A percentile compares a stretch with the other conserved stretches of the same genome.
These are phyloP conservation scores for Aspergillus phoenicis DNA, from an alignment of 2,329 filamentous ascomycete genomes.

Conservation along the genomic window DNA sequence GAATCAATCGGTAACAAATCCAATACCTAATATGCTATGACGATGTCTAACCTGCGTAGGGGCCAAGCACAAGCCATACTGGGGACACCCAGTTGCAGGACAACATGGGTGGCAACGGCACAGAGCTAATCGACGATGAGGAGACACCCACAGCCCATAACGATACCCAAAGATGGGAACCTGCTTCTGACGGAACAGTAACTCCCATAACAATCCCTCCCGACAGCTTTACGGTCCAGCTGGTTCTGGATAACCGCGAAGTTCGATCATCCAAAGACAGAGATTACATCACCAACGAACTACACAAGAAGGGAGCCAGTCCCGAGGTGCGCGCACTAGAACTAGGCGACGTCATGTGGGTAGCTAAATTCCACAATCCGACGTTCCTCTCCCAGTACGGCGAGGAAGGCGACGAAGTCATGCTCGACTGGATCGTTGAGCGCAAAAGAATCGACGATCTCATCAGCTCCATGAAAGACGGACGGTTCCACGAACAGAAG, in stretches of 20 bases:
- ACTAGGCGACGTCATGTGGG: constrained; percentile 76
- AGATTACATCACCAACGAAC: constrained; percentile 74
- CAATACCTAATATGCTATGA: neutral
- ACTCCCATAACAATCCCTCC: constrained; percentile 64
- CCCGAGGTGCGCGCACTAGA: constrained; percentile 70
- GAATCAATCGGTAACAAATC: constrained; percentile 17
- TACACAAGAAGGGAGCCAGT: constrained; percentile 65
- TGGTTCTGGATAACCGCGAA: constrained; percentile 75
- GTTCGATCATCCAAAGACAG: constrained; percentile 71
- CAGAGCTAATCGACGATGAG: constrained; percentile 16
- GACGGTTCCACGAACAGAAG: constrained; percentile 81
- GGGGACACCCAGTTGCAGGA: neutral
- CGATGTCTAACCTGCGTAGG: constrained; percentile 7
- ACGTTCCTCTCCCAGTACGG: constrained; percentile 59
- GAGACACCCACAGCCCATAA: constrained; percentile 3
- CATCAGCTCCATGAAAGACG: constrained; percentile 78
- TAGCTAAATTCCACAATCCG: constrained; percentile 70
- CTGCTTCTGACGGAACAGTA: constrained; percentile 40
- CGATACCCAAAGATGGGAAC: constrained; percentile 1
- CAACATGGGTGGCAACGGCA: neutral
- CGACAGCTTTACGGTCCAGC: constrained; percentile 69
- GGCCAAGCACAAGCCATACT: neutral
- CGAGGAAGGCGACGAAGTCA: constrained; percentile 63
- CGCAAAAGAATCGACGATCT: constrained; percentile 79
- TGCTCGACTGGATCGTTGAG: constrained; percentile 80